Evolutionary conservation across 2,329 filamentous ascomycete species (phyloP), one percentile per base, ranked within the genome.

Genomic region (Ceratocystis cacaofunesta): DNA sequence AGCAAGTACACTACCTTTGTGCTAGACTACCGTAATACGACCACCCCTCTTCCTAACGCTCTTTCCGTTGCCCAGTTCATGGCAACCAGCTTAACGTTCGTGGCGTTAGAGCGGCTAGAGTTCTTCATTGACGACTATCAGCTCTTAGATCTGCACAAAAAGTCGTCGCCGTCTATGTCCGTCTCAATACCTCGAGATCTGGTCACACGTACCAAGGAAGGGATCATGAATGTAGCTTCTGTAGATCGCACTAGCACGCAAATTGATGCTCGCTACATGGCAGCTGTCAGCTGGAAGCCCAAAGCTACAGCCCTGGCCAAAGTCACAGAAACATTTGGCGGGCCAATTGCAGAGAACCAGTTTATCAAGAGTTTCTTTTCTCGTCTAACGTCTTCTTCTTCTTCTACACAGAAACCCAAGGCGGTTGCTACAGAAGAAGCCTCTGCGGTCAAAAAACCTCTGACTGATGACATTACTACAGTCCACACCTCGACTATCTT

Each of bases 41-140:
- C 89, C 0, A 92, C 91, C 0, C 90, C 92, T 1, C 77, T 97
- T 61, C 94, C 95, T 2, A 90, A 90, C 68, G 78, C 99, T 7
- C 79, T 95, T 30, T 91, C 90, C 1, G 81, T 99, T 64, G 87
- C 89, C 72, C 92, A 96, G 74, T 99, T 99, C 70, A 78, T 99
- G 61, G 89, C 92, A 3, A 97, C 92, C 5, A 96, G 92, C 77
- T 78, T 99, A 74, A 97, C 94, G 0, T 99, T 99, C 76, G 92
- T 99, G 67, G 88, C 90, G 0, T 78, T 99, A 28, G 83, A 96
- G 72, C 83, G 82, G 65, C 89, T 99, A 68, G 92, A 97, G 72
- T 84, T 99, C 67, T 92, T 87, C 81, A 82, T 99, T 64, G 92
- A 99, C 72, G 87, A 94, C 71, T 92, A 88, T 78, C 87, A 86